Percentiles rank a stretch among this genome's conserved stretches.
Evolutionary conservation across 495 filamentous ascomycete species (phyloP).

Genomic region (Cercophora sp.): DNA sequence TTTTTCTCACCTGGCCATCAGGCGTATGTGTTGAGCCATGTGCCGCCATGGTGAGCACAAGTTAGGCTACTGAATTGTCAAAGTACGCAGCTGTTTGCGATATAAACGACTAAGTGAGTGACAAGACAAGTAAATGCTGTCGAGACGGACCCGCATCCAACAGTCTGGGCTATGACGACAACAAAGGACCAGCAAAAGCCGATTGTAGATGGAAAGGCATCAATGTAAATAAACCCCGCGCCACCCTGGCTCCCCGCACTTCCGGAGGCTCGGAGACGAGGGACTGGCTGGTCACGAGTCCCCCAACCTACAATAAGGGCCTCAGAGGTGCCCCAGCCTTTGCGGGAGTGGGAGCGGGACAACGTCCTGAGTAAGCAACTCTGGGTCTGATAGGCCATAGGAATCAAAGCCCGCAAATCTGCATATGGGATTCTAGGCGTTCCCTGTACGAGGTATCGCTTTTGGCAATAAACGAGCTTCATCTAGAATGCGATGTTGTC

Average conservation of each 20-base stretch:
- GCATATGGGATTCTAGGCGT: too few species aligned
- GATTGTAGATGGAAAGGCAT: not conserved
- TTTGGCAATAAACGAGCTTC: too few species aligned
- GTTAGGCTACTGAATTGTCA: too few species aligned
- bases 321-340: too few species aligned
- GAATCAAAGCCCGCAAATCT: too few species aligned
- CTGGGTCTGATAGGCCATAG: too few species aligned
- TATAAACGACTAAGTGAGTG: not conserved
- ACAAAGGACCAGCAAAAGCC: not conserved
- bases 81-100: not conserved
- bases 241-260: not conserved
- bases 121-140: not conserved
- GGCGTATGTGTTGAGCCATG: slow-evolving; percentile 19
- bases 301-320: not conserved
- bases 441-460: too few species aligned
- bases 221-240: not conserved
- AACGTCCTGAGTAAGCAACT: too few species aligned
- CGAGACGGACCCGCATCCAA: not conserved
- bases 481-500: too few species aligned
- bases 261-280: not conserved
- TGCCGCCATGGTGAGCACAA: slow-evolving; percentile 14
- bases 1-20: slow-evolving; percentile 25
- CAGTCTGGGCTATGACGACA: not conserved
- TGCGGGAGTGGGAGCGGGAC: too few species aligned
- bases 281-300: not conserved